Evolutionary conservation across 2,329 filamentous ascomycete species (phyloP).

Genomic region (Colletotrichum tropicicola): DNA sequence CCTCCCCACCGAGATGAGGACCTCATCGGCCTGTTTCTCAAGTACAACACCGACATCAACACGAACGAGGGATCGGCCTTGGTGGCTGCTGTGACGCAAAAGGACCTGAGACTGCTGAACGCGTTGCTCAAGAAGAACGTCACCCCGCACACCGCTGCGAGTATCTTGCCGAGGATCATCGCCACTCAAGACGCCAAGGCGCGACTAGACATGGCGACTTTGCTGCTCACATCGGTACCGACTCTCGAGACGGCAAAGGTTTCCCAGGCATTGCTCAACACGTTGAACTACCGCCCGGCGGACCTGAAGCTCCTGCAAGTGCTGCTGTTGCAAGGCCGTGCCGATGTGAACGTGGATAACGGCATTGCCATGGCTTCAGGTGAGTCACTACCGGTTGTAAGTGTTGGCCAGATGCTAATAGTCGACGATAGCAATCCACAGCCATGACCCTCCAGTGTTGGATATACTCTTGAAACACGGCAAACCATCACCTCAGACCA

Average conservation of each 20-base stretch:
- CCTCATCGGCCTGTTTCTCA: constrained; percentile 61
- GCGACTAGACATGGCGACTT: constrained; percentile 55
- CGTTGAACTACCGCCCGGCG: constrained; percentile 53
- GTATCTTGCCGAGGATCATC: constrained; percentile 59
- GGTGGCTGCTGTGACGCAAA: constrained; percentile 55
- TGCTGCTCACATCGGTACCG: constrained; percentile 57
- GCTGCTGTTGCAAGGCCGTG: constrained; percentile 59
- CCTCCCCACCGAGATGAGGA: constrained; percentile 57
- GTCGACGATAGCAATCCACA: constrained; percentile 45
- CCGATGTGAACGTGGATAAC: constrained; percentile 59
- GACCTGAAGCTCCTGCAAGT: constrained; percentile 60
- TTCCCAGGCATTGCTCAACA: constrained; percentile 50
- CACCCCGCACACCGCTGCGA: constrained; percentile 55
- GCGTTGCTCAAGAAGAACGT: constrained; percentile 55
- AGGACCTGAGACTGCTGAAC: constrained; percentile 55
- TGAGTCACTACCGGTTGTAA: constrained; percentile 30
- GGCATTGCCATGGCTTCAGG: constrained; percentile 52
- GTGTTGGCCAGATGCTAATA: not conserved
- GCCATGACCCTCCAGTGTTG: constrained; percentile 57
- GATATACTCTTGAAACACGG: constrained; percentile 57
- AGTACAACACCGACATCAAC: constrained; percentile 62
- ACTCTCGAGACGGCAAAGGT: constrained; percentile 52
- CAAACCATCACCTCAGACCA: constrained; percentile 51
- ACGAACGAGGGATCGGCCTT: constrained; percentile 61
- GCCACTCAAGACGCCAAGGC: constrained; percentile 49